Evolutionary conservation across 202 grass and related monocot species (phyloP).

Genomic region (Saccharum hybrid): DNA sequence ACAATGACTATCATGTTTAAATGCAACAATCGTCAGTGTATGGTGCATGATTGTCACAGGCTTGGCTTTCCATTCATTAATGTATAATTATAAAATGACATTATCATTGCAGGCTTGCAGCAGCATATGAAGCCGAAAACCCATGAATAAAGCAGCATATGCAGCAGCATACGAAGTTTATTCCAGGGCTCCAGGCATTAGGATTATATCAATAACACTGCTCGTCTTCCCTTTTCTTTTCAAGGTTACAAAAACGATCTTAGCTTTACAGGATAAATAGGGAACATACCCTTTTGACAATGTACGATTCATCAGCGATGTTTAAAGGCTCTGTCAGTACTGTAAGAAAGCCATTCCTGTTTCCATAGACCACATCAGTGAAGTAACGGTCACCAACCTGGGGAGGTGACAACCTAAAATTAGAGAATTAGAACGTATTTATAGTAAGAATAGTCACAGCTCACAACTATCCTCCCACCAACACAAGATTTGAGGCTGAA

Average conservation of each 20-base stretch:
- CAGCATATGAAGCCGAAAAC: not conserved
- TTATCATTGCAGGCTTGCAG: conserved; percentile 25
- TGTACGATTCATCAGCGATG: conserved; percentile 70
- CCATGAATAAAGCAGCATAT: conserved; percentile 9
- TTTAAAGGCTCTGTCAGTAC: conserved; percentile 78
- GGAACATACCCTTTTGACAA: conserved; percentile 70
- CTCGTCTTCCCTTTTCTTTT: not conserved
- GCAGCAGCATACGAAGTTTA: not conserved
- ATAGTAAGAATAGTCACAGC: not conserved
- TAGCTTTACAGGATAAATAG: conserved; percentile 4
- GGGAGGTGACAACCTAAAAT: conserved; percentile 34
- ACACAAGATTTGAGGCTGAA: conserved; percentile 72
- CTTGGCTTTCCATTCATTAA: conserved; percentile 17
- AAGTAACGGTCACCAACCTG: conserved; percentile 96
- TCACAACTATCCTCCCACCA: conserved; percentile 56
- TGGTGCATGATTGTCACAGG: not conserved
- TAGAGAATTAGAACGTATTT: conserved; percentile 15
- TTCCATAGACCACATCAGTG: conserved; percentile 91
- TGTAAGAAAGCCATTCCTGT: conserved; percentile 90
- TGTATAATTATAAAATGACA: not conserved
- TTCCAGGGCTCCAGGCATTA: not conserved
- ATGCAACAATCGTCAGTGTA: not conserved
- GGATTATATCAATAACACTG: not conserved
- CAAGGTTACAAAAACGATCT: not conserved
- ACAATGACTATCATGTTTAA: not conserved